Evolutionary conservation across 257 asterid genomes (phyloP), one percentile per base, ranked within the genome.

Genomic region (Striga asiatica): DNA sequence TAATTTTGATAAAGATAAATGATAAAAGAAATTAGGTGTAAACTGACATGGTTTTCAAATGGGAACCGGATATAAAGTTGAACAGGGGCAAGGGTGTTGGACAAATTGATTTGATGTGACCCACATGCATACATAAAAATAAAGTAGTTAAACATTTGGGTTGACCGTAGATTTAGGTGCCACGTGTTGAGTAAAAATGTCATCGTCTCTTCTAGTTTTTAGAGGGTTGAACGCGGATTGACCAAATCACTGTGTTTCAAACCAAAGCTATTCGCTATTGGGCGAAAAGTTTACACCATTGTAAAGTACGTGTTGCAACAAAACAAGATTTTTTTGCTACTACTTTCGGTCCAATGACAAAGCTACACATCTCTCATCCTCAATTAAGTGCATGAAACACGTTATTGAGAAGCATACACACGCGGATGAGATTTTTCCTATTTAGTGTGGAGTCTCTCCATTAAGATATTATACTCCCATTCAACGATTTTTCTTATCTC

Each of bases 171-270:
- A 23, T 17, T 47, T 13, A 65, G 59, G 54, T 34, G 79, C 80
- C 91, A 81, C 86, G 86, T 86, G 77, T 72, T 17, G 13, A 9
- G 19, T 9, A 22, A 20, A 45, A 35, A n/a, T 27, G 69, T 69
- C 76, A 13, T 24, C 55, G 0, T 38, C 46, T 4, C 13, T 27
- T 56, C 64, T 37, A 27, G 2, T 35, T 50, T 45, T 35, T 68
- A 61, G 77, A 67, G 79, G 80, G 21, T 53, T 34, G 27, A 66
- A 86, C 92, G 86, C 94, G 84, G 94, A 69, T n/a, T n/a, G n/a
- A n/a, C n/a, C n/a, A n/a, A n/a, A n/a, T n/a, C n/a, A n/a, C n/a
- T n/a, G n/a, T n/a, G 12, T 55, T 71, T 58, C 4, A 8, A 6
- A 9, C 8, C 80, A 64, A 71, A 21, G 21, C 50, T 14, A 34